phyloP scores from a whole-genome alignment of 2,329 filamentous ascomycete species.

The Clonostachys rosea region DNA sequence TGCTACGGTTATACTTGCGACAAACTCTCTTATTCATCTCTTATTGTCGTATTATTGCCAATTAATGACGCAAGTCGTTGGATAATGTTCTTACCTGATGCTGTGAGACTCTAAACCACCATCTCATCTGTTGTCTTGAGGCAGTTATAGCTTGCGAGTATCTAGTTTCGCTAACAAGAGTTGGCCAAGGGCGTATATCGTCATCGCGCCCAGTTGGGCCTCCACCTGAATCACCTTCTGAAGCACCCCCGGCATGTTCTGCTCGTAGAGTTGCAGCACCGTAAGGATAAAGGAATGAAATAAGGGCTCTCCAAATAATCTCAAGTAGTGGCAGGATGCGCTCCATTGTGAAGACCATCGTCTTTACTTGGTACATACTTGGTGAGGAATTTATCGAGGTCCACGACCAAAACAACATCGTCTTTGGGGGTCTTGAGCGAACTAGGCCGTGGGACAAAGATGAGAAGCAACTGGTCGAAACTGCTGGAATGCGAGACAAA shows the following conservation, averaged over 20 bases:
- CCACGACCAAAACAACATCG: neutral
- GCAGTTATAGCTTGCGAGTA: too few species aligned
- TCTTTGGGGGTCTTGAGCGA: neutral
- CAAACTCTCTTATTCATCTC: too few species aligned
- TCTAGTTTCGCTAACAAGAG: too few species aligned
- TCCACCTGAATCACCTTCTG: too few species aligned
- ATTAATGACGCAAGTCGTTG: neutral
- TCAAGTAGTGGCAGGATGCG: conserved; percentile 11
- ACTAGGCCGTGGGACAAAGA: neutral
- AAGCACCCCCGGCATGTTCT: too few species aligned
- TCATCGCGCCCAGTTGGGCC: too few species aligned
- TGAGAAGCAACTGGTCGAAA: neutral
- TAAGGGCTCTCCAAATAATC: conserved; percentile 7
- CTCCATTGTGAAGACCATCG: conserved; percentile 8
- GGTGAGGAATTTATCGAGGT: neutral
- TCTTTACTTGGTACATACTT: conserved; percentile 1
- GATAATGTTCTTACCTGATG: neutral
- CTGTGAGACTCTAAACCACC: too few species aligned
- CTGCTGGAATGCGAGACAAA: conserved; percentile 2
- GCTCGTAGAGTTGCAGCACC: too few species aligned
- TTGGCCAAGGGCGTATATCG: too few species aligned
- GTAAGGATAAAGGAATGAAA: conserved; percentile 2
- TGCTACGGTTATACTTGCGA: too few species aligned
- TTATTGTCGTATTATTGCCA: too few species aligned
- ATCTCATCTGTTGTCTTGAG: too few species aligned